These are phyloP conservation scores for Ceratobasidium sp. DNA, from an alignment of 1,284 basidiomycete species.

Conservation along the genomic window DNA sequence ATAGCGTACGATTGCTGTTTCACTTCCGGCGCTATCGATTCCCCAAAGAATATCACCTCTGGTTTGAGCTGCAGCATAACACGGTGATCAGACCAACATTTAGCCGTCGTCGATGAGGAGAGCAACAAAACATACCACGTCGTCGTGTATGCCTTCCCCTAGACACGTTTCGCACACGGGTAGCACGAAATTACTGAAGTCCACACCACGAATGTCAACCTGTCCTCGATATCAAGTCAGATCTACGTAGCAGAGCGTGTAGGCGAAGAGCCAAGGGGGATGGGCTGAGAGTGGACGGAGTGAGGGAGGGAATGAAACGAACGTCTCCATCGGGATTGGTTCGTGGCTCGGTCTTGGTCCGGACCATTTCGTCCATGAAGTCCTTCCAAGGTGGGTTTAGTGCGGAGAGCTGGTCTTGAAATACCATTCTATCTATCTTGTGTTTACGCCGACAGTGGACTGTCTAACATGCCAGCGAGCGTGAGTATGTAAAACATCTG, in stretches of 20 bases:
- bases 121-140: constrained; percentile 62
- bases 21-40: constrained; percentile 75
- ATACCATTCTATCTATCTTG: constrained; percentile 72
- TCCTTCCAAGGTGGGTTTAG: constrained; percentile 85
- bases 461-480: constrained; percentile 61
- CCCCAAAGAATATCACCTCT: constrained; percentile 89
- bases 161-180: constrained; percentile 79
- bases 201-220: constrained; percentile 84
- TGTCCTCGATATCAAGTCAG: constrained; percentile 53
- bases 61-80: constrained; percentile 77
- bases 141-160: constrained; percentile 64
- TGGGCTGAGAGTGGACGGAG: background rate
- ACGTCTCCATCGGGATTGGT: constrained; percentile 96
- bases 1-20: constrained; percentile 78
- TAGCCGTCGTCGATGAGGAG: background rate
- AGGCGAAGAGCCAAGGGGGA: background rate
- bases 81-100: too few species aligned
- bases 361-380: constrained; percentile 76
- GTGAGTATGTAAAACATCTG: constrained; percentile 7
- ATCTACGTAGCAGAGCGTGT: background rate
- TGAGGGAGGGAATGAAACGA: constrained; percentile 52
- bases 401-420: constrained; percentile 78
- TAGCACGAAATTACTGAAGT: constrained; percentile 82
- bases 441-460: constrained; percentile 83
- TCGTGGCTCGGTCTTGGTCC: constrained; percentile 72